Base-by-base conservation (phyloP, 164 flowering plant species). In the Annona cherimola region DNA sequence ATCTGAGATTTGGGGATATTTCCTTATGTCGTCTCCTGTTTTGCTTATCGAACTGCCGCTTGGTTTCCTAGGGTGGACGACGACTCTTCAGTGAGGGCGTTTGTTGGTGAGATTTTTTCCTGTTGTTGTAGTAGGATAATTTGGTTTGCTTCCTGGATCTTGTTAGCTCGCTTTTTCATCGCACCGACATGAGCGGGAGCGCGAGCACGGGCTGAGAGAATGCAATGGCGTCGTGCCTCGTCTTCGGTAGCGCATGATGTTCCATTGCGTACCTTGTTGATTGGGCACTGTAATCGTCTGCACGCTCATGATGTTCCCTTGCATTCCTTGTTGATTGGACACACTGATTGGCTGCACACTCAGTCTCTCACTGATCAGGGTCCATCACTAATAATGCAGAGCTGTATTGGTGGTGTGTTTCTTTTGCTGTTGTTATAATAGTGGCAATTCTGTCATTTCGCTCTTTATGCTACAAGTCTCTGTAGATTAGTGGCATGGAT, bases 61-160 rank as follows among this genome's bases (percentile, higher is more conserved):
- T 46, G 41, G 16, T 11, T 68, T 26, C 35, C 35, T 26, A 26
- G 35, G 26, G 57, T 69, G 71, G 71, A 55, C 2, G 63, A 69
- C 18, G 45, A 41, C 14, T 26, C 14, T 40, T 40, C 71, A 69
- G 39, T 45, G 63, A 9, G 26, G 19, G 3, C 26, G 71, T 69
- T 69, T 69, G n/a, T 69, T 69, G 63, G 71, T 69, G 71, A 69
- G 71, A 4, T 55, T 16, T 1, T 55, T 69, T 12, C 4, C 18
- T 39, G 8, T 43, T 40, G 42, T 9, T 63, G 3, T 19, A 39
- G 42, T 26, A 35, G 2, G 26, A 62, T 8, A 62, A 2, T 20
- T 62, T 4, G 66, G 42, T 9, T 35, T 63, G 42, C 3, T 62
- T 35, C 41, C 20, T 2, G 4, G 67, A 12, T 64, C 41, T 39